Base-by-base conservation (phyloP, 1,139 yeast species). In the Yamadazyma sp. region DNA sequence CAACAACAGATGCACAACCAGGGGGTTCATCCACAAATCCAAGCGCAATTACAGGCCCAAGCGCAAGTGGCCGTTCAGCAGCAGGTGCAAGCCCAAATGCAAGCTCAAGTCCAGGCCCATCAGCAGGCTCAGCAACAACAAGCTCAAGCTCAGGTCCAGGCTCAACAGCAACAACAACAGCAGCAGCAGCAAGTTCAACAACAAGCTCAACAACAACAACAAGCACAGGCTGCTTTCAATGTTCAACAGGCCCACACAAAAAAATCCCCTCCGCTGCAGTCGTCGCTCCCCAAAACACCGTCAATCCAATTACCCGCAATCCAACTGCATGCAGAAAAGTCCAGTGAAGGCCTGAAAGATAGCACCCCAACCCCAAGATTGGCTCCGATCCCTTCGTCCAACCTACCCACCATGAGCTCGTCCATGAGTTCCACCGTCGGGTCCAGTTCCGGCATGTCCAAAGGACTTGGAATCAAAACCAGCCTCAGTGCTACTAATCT, bases 311-410 rank as follows among this genome's bases (percentile, higher is more conserved):
- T 34, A 7, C 40, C 43, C 3, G 12, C 38, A 18, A 33, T 36
- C 16, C 31, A 32, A 9, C 20, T 7, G 5, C 38, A 31, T n/a
- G 17, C 43, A n/a, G 44, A 41, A 29, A 41, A 35, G 28, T 39
- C 41, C 14, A 35, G 38, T 25, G 43, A 39, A 4, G 34, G 33
- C 15, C 41, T 42, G 33, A 31, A 39, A 14, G 32, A 31, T 12
- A 43, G 31, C 22, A 41, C 47, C 9, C 45, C 47, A 9, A 36
- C 45, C 4, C 43, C 34, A 34, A 36, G 42, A 29, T 36, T 39
- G 14, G 41, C 43, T 14, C 43, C 41, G 7, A 4, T 34, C 3
- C 8, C 34, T 20, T 5, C 8, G 15, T 20, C 22, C 22, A 20
- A 20, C 22, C 28, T 25, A 6, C 14, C 31, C 11, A 17, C n/a